These are phyloP conservation scores for Acer yangbiense DNA, from an alignment of 345 rosid species.

Conservation along the genomic window DNA sequence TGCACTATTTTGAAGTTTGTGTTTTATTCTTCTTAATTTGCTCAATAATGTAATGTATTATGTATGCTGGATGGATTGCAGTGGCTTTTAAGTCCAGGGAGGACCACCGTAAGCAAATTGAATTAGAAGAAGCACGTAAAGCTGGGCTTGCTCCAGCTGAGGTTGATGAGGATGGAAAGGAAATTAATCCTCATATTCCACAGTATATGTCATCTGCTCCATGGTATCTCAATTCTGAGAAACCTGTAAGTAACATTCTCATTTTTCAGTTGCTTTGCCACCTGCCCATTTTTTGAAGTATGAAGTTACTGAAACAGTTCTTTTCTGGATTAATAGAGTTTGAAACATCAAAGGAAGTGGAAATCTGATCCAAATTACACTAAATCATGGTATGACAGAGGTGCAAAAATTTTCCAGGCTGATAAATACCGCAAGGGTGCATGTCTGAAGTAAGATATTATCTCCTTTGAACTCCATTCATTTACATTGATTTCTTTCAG, in stretches of 20 bases:
- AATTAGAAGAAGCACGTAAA: constrained; percentile 71
- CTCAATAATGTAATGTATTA: background rate
- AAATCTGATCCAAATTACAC: constrained; percentile 80
- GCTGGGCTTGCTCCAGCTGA: constrained; percentile 80
- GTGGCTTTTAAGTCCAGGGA: constrained; percentile 69
- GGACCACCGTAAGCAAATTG: constrained; percentile 66
- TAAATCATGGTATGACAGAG: constrained; percentile 73
- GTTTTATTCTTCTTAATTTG: background rate
- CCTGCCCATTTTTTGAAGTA: background rate
- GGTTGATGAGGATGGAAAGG: constrained; percentile 70
- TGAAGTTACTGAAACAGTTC: constrained; percentile 7
- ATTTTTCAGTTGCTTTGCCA: background rate
- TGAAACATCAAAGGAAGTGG: constrained; percentile 90
- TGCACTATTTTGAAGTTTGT: background rate
- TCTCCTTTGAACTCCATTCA: background rate
- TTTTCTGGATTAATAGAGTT: constrained; percentile 38
- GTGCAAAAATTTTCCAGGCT: constrained; percentile 70
- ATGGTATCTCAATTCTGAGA: constrained; percentile 67
- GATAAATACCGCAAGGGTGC: constrained; percentile 78
- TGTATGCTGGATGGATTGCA: constrained; percentile 24
- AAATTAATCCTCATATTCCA: constrained; percentile 67
- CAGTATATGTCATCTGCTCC: constrained; percentile 70
- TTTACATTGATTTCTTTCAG: background rate
- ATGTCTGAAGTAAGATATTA: constrained; percentile 55
- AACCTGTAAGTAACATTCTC: constrained; percentile 49